Base-by-base conservation (phyloP, 2,329 filamentous ascomycete species). In the Exserohilum turcica region DNA sequence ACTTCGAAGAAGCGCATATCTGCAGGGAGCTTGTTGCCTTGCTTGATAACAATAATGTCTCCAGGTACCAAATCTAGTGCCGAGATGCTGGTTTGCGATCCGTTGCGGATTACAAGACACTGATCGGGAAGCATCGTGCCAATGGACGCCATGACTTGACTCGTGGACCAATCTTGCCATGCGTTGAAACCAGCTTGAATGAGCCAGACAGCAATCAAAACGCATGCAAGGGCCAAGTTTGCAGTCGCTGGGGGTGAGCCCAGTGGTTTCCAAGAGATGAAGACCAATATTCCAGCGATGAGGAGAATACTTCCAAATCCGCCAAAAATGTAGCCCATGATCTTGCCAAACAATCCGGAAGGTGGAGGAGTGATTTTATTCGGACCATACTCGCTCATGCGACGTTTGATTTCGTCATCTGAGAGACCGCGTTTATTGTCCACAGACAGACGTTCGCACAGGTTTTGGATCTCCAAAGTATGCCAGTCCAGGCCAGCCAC, bases 81-180 rank as follows among this genome's bases (percentile, higher is more conserved):
- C 2, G 77, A 73, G 3, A 84, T 74, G 13, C 77, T 79, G 1
- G 76, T 65, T 46, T 82, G 78, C 1, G 71, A 66, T 1, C 85
- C 82, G 58, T 89, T 83, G 16, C 89, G 83, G 6, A 88, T 74
- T 6, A 89, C 80, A 21, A 86, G 77, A 63, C 86, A 90, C 53
- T 85, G 80, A 62, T 91, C 88, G 0, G 89, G 89, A n/a, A 92
- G 79, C 88, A 92, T 90, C 15, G 83, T 87, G 42, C 86, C 89
- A 68, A 92, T 92, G 0, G 87, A 90, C 15, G 85, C 84, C 90
- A 92, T 92, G 49, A 91, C 88, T 5, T 86, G 79, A 1, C 84
- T 88, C 0, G 87, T 89, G 2, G 88, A 90, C 84, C 88, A 92
- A 68, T 92, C 89, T 57, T 79, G 77, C 72, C 75, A 79, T 75